A percentile compares a stretch with the other conserved stretches of the same genome.
phyloP scores from a whole-genome alignment of 768 basidiomycete species.

The Suillus variegatus region DNA sequence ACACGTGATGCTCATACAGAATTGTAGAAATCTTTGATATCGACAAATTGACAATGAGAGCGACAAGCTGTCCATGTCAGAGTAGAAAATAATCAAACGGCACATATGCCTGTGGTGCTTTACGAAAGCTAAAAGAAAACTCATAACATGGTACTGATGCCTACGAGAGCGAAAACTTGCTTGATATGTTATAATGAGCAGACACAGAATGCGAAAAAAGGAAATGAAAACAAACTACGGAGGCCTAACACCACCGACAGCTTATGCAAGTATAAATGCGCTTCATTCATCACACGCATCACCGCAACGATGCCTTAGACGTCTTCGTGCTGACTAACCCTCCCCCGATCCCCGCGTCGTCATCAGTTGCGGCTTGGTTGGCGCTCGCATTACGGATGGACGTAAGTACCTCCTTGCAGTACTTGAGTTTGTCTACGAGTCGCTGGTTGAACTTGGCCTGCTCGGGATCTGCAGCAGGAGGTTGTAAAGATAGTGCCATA shows the following conservation, averaged over 20 bases:
- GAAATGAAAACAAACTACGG: neutral
- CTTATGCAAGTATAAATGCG: neutral
- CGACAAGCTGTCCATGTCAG: neutral
- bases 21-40: neutral
- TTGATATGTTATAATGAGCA: constrained; percentile 6
- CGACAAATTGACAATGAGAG: neutral
- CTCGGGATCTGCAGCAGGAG: constrained; percentile 47
- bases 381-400: constrained; percentile 67
- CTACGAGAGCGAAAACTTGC: neutral
- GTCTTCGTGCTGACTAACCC: constrained; percentile 15
- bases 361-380: constrained; percentile 25
- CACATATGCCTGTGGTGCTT: neutral
- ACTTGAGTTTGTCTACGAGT: constrained; percentile 79
- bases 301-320: constrained; percentile 22
- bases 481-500: constrained; percentile 54
- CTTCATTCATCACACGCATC: neutral
- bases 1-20: too few species aligned
- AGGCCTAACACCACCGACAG: constrained; percentile 7
- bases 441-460: constrained; percentile 61
- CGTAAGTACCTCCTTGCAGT: constrained; percentile 80
- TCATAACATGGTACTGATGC: constrained; percentile 3
- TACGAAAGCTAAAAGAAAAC: neutral
- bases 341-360: constrained; percentile 13
- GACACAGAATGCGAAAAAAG: neutral
- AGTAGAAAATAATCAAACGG: neutral